A percentile compares a stretch with the other conserved stretches of the same genome.
Evolutionary conservation across 257 asterid species (phyloP).

Genomic region (Solanum stenotomum): DNA sequence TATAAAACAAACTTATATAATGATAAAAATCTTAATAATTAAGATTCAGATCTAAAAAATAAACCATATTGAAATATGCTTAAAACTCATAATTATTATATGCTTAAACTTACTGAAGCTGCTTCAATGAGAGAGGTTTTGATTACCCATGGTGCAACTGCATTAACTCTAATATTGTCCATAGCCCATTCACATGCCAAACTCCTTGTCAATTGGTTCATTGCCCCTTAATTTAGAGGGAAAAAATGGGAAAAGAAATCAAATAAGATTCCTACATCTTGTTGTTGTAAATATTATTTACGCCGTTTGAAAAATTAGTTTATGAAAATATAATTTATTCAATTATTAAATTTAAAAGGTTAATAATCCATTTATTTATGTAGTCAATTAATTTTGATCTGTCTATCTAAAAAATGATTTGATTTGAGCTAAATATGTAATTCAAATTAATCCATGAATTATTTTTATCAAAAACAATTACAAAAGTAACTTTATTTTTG

Average conservation of each 20-base stretch:
- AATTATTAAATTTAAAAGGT: background rate
- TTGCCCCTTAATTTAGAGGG: slow-evolving; percentile 5
- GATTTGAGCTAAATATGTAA: too few relatives aligned
- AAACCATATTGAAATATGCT: background rate
- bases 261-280: too few relatives aligned
- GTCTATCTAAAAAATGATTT: too few relatives aligned
- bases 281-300: too few relatives aligned
- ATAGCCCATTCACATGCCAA: slow-evolving; percentile 26
- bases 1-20: background rate
- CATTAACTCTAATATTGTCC: slow-evolving; percentile 21
- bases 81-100: background rate
- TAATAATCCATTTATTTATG: accelerated
- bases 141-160: slow-evolving; percentile 25
- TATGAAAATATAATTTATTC: background rate
- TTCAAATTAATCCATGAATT: too few relatives aligned
- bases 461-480: too few relatives aligned
- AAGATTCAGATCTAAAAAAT: background rate
- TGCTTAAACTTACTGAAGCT: background rate
- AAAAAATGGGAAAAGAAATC: background rate
- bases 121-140: slow-evolving; percentile 4
- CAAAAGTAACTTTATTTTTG: too few relatives aligned
- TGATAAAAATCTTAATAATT: background rate
- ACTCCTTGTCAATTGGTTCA: slow-evolving; percentile 22
- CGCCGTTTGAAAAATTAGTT: accelerated
- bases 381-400: too few relatives aligned